phyloP scores from a whole-genome alignment of 805 yeast genomes.

The Candida yuanshanica region DNA sequence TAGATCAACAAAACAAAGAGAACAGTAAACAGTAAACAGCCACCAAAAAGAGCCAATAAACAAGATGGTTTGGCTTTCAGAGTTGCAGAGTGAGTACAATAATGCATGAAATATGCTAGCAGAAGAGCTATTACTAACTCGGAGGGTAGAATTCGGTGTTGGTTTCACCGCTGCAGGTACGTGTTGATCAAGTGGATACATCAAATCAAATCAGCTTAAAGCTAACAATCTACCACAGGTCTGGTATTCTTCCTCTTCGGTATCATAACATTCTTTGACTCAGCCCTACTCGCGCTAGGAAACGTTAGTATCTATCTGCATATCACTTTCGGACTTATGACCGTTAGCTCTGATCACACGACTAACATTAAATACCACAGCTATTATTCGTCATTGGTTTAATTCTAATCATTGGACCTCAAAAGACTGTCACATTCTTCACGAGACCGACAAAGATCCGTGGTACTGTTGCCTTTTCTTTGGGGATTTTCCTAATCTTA shows the following conservation, averaged over 20 bases:
- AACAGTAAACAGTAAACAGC: background rate
- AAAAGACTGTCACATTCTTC: slow-evolving; percentile 76
- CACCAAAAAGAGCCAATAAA: background rate
- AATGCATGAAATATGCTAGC: background rate
- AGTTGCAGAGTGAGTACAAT: slow-evolving; percentile 51
- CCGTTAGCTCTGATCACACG: background rate
- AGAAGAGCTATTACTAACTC: slow-evolving; percentile 4
- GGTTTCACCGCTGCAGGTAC: slow-evolving; percentile 81
- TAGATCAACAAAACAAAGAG: background rate
- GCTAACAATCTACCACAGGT: slow-evolving; percentile 27
- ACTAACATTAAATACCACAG: slow-evolving; percentile 5
- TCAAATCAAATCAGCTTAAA: background rate
- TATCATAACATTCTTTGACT: slow-evolving; percentile 77
- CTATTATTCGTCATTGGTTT: slow-evolving; percentile 53
- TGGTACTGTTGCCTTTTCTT: slow-evolving; percentile 73
- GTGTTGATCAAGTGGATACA: slow-evolving; percentile 5
- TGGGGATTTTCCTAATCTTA: slow-evolving; percentile 74
- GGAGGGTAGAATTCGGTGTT: slow-evolving; percentile 70
- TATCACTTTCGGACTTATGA: background rate
- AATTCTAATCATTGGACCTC: slow-evolving; percentile 79
- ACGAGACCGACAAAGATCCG: slow-evolving; percentile 81
- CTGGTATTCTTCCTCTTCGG: slow-evolving; percentile 76
- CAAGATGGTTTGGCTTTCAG: slow-evolving; percentile 62
- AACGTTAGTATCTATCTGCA: slow-evolving; percentile 53
- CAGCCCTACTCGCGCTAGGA: slow-evolving; percentile 86